phyloP scores from a whole-genome alignment of 305 asterid genomes.

The Fraxinus greggii region DNA sequence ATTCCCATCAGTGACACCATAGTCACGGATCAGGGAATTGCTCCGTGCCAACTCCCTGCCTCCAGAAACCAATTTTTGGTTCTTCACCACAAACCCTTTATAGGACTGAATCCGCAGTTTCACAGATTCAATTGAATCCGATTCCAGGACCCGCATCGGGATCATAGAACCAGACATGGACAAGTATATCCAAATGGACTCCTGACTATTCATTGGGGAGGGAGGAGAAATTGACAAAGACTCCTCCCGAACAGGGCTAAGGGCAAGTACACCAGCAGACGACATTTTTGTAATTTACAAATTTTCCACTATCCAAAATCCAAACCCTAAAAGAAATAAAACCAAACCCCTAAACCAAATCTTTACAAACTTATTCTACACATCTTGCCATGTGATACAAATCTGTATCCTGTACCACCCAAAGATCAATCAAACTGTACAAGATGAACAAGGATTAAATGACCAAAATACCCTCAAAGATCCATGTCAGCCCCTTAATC shows the following conservation, averaged over 20 bases:
- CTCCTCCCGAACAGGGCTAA: slow-evolving; percentile 47
- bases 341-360: background rate
- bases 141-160: slow-evolving; percentile 71
- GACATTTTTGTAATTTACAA: slow-evolving; percentile 49
- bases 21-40: slow-evolving; percentile 70
- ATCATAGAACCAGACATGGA: slow-evolving; percentile 62
- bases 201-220: slow-evolving; percentile 49
- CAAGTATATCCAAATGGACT: slow-evolving; percentile 53
- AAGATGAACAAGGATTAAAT: background rate
- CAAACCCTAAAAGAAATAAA: background rate
- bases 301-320: background rate
- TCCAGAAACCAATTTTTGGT: slow-evolving; percentile 78
- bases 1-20: slow-evolving; percentile 76
- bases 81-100: slow-evolving; percentile 73
- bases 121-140: slow-evolving; percentile 77
- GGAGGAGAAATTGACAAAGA: slow-evolving; percentile 44
- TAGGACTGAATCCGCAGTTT: slow-evolving; percentile 64
- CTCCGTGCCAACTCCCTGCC: slow-evolving; percentile 82
- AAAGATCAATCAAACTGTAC: slow-evolving; percentile 8
- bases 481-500: background rate
- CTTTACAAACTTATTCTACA: background rate
- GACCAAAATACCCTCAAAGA: slow-evolving; percentile 10
- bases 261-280: slow-evolving; percentile 66
- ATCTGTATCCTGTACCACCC: background rate
- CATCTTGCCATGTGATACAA: background rate